Evolutionary conservation across 352 stramenopile genomes (phyloP).

Genomic region (Lagenidium giganteum): DNA sequence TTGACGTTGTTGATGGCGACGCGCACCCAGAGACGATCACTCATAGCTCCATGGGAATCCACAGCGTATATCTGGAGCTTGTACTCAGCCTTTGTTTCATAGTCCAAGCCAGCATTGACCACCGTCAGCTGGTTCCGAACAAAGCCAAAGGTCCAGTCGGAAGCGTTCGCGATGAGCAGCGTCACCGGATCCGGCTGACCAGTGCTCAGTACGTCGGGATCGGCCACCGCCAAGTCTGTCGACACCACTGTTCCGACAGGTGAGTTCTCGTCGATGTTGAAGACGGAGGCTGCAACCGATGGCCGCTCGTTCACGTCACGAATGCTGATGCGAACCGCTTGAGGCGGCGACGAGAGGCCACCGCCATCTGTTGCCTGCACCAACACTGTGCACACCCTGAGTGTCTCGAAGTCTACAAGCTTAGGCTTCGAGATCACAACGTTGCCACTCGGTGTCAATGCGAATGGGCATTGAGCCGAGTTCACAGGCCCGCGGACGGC

Average conservation of each 20-base stretch:
- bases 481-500: no score
- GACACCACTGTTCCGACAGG: slow-evolving; percentile 1
- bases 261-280: slow-evolving; percentile 20
- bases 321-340: slow-evolving; percentile 13
- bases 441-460: neutral
- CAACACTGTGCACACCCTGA: slow-evolving; percentile 6
- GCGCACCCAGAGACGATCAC: slow-evolving; percentile 5
- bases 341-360: slow-evolving; percentile 12
- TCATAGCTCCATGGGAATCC: slow-evolving; percentile 12
- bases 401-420: slow-evolving; percentile 14
- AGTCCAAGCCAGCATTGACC: slow-evolving; percentile 2
- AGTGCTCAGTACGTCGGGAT: slow-evolving; percentile 15
- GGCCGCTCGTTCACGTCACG: slow-evolving; percentile 20
- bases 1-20: slow-evolving; percentile 28
- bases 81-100: slow-evolving; percentile 10
- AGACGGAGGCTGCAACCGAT: neutral
- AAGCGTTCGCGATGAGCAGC: neutral
- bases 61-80: slow-evolving; percentile 9
- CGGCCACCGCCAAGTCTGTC: slow-evolving; percentile 4
- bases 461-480: slow-evolving; percentile 10
- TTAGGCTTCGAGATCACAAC: slow-evolving; percentile 10
- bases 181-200: slow-evolving; percentile 3
- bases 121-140: no score
- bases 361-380: slow-evolving; percentile 16
- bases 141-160: no score